Conservation (phyloP, 106 monocot genomes). For the Platanthera zijinensis region DNA sequence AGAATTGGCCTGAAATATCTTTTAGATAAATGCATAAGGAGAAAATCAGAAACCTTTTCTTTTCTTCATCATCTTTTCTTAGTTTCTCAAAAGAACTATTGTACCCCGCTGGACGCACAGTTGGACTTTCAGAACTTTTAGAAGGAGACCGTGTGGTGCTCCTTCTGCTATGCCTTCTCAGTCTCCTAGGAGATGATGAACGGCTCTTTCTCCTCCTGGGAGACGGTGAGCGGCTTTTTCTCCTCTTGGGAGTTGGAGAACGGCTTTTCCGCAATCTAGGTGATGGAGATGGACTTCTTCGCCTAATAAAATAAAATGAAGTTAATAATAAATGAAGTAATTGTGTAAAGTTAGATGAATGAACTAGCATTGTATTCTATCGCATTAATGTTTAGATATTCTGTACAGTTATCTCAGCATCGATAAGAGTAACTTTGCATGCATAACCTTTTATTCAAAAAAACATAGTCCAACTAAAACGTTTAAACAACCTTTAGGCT, state of each 20-base stretch:
- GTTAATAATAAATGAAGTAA: neutral
- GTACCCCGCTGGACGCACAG: slow-evolving; percentile 5
- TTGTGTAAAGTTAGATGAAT: neutral
- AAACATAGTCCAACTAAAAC: slow-evolving; percentile 22
- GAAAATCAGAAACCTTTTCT: slow-evolving; percentile 23
- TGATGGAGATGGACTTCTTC: slow-evolving; percentile 65
- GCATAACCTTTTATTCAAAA: slow-evolving; percentile 47
- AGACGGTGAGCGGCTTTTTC: slow-evolving; percentile 27
- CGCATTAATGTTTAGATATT: neutral
- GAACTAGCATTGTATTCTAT: neutral
- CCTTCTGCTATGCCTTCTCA: slow-evolving; percentile 19
- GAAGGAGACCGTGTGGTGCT: slow-evolving; percentile 20
- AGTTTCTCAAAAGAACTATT: slow-evolving; percentile 15
- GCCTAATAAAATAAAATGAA: slow-evolving; percentile 33
- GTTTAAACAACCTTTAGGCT: slow-evolving; percentile 15
- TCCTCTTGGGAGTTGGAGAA: slow-evolving; percentile 59
- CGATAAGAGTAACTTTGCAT: slow-evolving; percentile 44
- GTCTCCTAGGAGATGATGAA: slow-evolving; percentile 16
- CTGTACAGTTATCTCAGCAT: slow-evolving; percentile 42
- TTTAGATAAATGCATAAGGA: neutral
- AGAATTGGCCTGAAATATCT: neutral
- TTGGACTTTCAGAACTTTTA: slow-evolving; percentile 16
- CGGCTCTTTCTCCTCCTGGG: slow-evolving; percentile 33
- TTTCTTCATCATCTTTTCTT: slow-evolving; percentile 23
- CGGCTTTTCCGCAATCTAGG: slow-evolving; percentile 61